Evolutionary conservation across 2,329 filamentous ascomycete species (phyloP), one percentile per base, ranked within the genome.

Genomic region (Tothia fuscella): DNA sequence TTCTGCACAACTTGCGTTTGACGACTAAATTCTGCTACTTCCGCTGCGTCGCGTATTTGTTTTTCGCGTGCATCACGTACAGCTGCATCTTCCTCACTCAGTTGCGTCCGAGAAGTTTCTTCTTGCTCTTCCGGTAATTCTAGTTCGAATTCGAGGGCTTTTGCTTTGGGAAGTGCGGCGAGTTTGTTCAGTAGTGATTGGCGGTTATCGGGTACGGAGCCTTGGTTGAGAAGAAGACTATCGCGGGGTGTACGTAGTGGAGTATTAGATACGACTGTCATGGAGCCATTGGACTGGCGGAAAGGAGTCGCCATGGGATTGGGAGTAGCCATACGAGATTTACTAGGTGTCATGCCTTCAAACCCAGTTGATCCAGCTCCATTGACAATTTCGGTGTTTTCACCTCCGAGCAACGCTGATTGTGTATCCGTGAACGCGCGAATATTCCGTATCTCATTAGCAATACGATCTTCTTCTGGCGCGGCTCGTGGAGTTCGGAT

Each of bases 361-460:
- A 95, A 93, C 0, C 88, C 88, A 5, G 88, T 93, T 9, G 88
- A 93, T 3, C 75, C 78, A 33, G 72, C 65, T 5, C 86, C 86
- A 55, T 94, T 84, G 44, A 87, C 76, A 9, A 98, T 70, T 32
- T 86, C 84, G 0, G 87, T 88, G 53, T 96, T 96, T 50, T 98
- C 91, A 12, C 89, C 91, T 47, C 91, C 91, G 1, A 98, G 70
- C 6, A 98, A 68, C 7, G 85, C 93, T 16, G 91, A 96, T 53
- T 96, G 84, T 0, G 89, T 96, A 56, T 93, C 83, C 1, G 87
- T 96, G 38, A 95, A 67, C 6, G 91, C 85, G 49, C 83, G 77
- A 36, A 95, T 94, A 57, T 98, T 96, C 45, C 80, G 78, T 48
- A 96, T 89, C 61, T 98, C 91, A 58, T 96, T 98, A 49, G 89